Percentiles rank a stretch among this genome's conserved stretches.
Evolutionary conservation across 192 early-diverging fungal species (phyloP).

Genomic region (Backusella liffmaniae): DNA sequence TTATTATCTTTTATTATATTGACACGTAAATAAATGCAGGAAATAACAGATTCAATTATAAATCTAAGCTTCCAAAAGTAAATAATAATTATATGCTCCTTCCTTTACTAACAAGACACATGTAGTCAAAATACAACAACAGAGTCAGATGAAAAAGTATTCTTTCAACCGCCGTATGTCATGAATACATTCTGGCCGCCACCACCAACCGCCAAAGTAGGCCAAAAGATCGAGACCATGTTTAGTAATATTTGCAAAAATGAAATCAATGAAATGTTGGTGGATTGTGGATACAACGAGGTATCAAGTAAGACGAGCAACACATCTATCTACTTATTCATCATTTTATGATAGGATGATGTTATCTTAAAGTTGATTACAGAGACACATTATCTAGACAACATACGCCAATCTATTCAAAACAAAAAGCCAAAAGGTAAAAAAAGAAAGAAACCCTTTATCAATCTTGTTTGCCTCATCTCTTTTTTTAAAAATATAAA

Average conservation of each 20-base stretch:
- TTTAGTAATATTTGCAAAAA: slow-evolving; percentile 10
- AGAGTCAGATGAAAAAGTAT: background rate
- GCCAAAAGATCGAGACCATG: slow-evolving; percentile 10
- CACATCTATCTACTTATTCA: background rate
- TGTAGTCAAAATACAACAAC: background rate
- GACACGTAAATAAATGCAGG: background rate
- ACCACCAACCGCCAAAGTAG: background rate
- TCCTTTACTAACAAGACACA: background rate
- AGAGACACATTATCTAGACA: slow-evolving; percentile 65
- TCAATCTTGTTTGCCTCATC: too few relatives aligned
- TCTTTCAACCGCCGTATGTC: slow-evolving; percentile 8
- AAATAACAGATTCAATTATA: background rate
- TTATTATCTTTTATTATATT: background rate
- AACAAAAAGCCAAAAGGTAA: slow-evolving; percentile 38
- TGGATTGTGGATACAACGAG: slow-evolving; percentile 80
- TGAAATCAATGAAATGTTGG: slow-evolving; percentile 81
- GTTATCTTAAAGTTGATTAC: slow-evolving; percentile 85
- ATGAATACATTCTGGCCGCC: slow-evolving; percentile 12
- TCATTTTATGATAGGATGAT: slow-evolving; percentile 56
- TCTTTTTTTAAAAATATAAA: background rate
- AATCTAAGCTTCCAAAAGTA: background rate
- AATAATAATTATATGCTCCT: background rate
- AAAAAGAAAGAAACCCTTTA: slow-evolving; percentile 29
- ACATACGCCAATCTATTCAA: slow-evolving; percentile 66
- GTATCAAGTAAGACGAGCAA: slow-evolving; percentile 24